phyloP scores from a whole-genome alignment of 306 rosid species.

The Vigna trinervia region DNA sequence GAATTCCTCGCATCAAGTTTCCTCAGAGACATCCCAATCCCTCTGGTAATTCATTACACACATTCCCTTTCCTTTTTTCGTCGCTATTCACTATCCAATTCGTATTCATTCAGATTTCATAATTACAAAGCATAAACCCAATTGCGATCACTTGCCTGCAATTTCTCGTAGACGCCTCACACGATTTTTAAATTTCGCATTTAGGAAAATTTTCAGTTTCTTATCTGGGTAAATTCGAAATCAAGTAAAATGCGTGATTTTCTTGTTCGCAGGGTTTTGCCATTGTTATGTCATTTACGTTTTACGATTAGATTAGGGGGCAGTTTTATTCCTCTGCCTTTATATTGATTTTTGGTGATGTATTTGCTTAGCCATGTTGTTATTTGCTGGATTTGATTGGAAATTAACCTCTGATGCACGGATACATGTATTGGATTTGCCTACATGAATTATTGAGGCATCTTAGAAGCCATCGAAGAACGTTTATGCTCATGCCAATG shows the following conservation, averaged over 20 bases:
- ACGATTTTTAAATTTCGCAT: slow-evolving; percentile 16
- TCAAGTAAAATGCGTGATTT: neutral
- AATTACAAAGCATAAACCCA: neutral
- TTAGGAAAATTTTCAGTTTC: neutral
- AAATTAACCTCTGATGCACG: neutral
- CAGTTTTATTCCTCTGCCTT: neutral
- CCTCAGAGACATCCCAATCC: slow-evolving; percentile 62
- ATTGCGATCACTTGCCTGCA: neutral
- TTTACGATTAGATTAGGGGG: neutral
- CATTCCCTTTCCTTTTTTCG: neutral
- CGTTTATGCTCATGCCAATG: no score
- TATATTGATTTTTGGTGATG: neutral
- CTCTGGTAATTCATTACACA: neutral
- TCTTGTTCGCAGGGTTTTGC: neutral
- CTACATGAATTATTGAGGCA: neutral
- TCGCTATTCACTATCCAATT: neutral
- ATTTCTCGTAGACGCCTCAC: neutral
- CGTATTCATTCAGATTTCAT: neutral
- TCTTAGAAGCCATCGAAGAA: neutral
- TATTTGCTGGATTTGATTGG: neutral
- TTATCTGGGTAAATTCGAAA: neutral
- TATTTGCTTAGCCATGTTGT: neutral
- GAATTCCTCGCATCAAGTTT: slow-evolving; percentile 85
- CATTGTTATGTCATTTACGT: neutral
- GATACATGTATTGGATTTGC: neutral